Evolutionary conservation across 306 rosid genomes (phyloP).

Genomic region (Vigna nakashimae): DNA sequence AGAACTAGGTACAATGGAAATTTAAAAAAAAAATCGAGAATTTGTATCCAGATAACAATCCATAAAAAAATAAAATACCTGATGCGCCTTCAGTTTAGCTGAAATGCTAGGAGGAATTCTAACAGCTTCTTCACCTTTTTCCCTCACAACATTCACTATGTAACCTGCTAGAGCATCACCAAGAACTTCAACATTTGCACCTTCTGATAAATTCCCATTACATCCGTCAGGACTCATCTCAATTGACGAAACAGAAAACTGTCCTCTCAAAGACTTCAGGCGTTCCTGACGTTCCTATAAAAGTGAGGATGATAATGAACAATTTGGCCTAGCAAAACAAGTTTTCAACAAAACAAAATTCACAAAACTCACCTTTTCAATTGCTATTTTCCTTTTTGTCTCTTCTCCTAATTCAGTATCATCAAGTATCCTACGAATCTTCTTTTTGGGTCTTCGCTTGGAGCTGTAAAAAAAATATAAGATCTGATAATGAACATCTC

Average conservation of each 20-base stretch:
- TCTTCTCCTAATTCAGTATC: conserved; percentile 98
- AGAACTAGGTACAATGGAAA: conserved; percentile 5
- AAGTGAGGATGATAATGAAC: conserved; percentile 37
- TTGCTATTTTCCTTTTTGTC: conserved; percentile 90
- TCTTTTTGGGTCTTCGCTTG: conserved; percentile 80
- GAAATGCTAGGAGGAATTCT: conserved; percentile 95
- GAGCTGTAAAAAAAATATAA: conserved; percentile 57
- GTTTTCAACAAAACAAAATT: conserved; percentile 27
- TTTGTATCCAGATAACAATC: conserved; percentile 19
- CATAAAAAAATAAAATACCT: conserved; percentile 55
- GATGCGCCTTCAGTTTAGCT: conserved; percentile 85
- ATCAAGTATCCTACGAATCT: conserved; percentile 92
- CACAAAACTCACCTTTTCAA: conserved; percentile 73
- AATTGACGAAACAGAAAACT: conserved; percentile 76
- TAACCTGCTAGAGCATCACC: conserved; percentile 84
- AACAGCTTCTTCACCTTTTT: conserved; percentile 90
- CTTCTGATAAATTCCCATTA: conserved; percentile 81
- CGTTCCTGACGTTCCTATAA: conserved; percentile 97
- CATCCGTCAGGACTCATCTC: conserved; percentile 60
- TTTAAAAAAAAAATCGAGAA: conserved; percentile 15
- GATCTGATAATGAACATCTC: conserved; percentile 1
- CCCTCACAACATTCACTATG: conserved; percentile 95
- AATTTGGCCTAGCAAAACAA: conserved; percentile 21
- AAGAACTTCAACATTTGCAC: conserved; percentile 72
- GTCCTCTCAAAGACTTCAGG: conserved; percentile 76